Evolutionary conservation across 73 alveolate species (phyloP).

Genomic region (Paramecium tetraurelia): DNA sequence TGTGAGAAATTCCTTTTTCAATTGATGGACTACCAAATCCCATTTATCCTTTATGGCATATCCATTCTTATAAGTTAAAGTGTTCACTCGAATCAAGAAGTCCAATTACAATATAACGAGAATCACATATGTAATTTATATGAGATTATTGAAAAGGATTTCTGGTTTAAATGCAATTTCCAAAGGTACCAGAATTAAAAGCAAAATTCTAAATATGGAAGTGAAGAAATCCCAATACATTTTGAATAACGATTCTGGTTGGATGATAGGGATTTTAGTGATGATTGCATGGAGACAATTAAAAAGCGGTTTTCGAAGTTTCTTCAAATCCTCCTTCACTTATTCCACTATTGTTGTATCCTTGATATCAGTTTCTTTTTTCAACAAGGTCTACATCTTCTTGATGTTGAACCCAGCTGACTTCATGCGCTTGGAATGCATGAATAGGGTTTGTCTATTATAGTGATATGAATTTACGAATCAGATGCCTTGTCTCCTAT

Average conservation of each 20-base stretch:
- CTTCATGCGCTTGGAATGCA: not conserved
- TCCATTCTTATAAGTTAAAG: not conserved
- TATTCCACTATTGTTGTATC: not conserved
- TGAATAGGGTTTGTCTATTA: not conserved
- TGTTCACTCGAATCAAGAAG: not conserved
- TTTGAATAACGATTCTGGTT: constrained; percentile 11
- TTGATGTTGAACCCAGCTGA: not conserved
- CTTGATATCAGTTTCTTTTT: not conserved
- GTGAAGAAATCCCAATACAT: constrained; percentile 17
- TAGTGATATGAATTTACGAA: not conserved
- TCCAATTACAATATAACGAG: not conserved
- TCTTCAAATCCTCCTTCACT: not conserved
- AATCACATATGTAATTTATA: not conserved
- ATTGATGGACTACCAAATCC: not conserved
- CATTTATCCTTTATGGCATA: not conserved
- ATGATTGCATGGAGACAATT: not conserved
- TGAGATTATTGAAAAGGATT: not conserved
- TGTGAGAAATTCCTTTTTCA: not conserved
- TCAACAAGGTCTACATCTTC: not conserved
- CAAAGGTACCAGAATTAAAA: not conserved
- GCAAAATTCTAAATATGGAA: not conserved
- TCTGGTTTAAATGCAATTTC: not conserved
- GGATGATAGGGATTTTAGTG: not conserved
- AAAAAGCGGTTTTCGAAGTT: not conserved
- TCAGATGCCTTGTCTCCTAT: constrained; percentile 32